phyloP scores from a whole-genome alignment of 352 stramenopile species.

The Phytophthora colocasiae region DNA sequence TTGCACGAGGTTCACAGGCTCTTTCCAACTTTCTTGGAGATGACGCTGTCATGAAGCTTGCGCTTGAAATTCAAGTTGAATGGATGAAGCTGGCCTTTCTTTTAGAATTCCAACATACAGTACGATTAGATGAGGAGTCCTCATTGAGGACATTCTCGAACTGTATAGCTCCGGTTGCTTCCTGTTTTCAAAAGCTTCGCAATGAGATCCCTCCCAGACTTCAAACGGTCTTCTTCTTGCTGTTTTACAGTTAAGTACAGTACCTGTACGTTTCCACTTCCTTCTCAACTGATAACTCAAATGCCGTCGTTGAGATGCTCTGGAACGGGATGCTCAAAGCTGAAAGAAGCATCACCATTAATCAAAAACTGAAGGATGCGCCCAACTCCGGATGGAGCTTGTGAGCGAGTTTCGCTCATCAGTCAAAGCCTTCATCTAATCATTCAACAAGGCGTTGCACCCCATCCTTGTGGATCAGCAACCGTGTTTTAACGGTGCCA shows the following conservation, averaged over 20 bases:
- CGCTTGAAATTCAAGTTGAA: too few relatives aligned
- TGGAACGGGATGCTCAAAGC: constrained; percentile 8
- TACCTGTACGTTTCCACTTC: background rate
- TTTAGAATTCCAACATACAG: constrained; percentile 6
- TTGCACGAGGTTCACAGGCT: background rate
- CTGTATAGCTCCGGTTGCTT: constrained; percentile 23
- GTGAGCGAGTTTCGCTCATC: background rate
- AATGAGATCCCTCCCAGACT: background rate
- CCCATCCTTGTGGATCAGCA: constrained; percentile 2
- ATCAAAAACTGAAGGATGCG: constrained; percentile 13
- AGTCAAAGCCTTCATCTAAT: constrained; percentile 1
- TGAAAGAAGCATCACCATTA: constrained; percentile 2
- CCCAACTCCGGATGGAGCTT: background rate
- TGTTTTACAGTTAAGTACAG: background rate
- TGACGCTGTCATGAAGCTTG: background rate
- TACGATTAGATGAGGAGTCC: too few relatives aligned
- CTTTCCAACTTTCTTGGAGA: background rate
- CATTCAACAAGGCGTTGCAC: constrained; percentile 4
- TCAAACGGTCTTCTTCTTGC: background rate
- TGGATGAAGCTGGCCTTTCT: constrained; percentile 20
- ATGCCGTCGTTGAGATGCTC: background rate
- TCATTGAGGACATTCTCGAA: constrained; percentile 16
- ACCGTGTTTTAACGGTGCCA: constrained; percentile 14
- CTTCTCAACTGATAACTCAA: too few relatives aligned
- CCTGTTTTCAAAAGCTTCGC: background rate